Evolutionary conservation across 1,139 yeast species (phyloP).

Genomic region (Debaryomyces psychrophilus): DNA sequence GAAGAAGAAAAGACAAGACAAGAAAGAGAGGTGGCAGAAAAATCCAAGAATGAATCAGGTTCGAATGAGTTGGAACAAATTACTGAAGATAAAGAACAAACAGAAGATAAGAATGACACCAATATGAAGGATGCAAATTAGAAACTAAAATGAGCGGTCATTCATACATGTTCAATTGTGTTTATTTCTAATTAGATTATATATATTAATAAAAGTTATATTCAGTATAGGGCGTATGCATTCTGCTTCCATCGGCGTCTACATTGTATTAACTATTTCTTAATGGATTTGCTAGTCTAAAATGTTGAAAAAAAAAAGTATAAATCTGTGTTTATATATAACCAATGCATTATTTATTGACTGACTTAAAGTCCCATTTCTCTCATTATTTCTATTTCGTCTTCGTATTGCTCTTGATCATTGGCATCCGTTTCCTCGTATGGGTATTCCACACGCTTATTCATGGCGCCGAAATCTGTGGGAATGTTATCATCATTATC

Average conservation of each 20-base stretch:
- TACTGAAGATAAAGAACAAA: constrained; percentile 34
- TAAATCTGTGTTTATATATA: too few species aligned
- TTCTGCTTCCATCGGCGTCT: too few species aligned
- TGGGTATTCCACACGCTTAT: constrained; percentile 1
- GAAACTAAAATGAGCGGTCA: neutral
- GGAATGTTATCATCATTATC: constrained; percentile 17
- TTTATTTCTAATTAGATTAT: constrained; percentile 7
- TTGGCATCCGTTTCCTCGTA: constrained; percentile 19
- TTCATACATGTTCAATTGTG: neutral
- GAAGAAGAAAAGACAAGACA: constrained; percentile 84
- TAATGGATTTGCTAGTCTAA: neutral
- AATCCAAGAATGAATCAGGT: constrained; percentile 34
- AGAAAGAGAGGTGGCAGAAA: constrained; percentile 55
- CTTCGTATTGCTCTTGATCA: constrained; percentile 29
- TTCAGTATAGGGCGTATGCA: neutral
- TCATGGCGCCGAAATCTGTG: constrained; percentile 1
- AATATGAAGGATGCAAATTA: constrained; percentile 13
- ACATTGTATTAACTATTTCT: too few species aligned
- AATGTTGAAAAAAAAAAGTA: neutral
- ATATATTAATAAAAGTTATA: neutral
- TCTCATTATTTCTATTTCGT: constrained; percentile 43
- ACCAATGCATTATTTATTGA: neutral
- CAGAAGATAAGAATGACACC: constrained; percentile 23
- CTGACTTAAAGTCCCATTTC: constrained; percentile 29
- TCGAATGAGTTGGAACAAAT: constrained; percentile 34